These are phyloP conservation scores for Pichia sporocuriosa DNA, from an alignment of 805 yeast genomes.

Conservation along the genomic window DNA sequence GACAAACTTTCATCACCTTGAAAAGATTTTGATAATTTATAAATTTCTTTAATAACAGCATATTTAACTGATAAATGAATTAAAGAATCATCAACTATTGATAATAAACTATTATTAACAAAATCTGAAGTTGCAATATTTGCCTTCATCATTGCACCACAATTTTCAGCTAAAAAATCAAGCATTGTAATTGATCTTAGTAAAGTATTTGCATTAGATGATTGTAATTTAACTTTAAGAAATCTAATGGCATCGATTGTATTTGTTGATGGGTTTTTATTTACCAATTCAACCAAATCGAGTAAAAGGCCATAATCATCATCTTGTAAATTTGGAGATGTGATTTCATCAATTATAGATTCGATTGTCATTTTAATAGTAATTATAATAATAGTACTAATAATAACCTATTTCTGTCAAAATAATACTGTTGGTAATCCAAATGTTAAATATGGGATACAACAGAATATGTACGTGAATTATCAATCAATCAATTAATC, in stretches of 20 bases:
- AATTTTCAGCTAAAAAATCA: slow-evolving; percentile 64
- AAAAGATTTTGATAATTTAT: slow-evolving; percentile 60
- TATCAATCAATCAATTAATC: too few species aligned
- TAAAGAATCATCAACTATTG: slow-evolving; percentile 44
- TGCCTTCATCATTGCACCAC: slow-evolving; percentile 63
- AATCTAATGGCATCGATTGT: slow-evolving; percentile 40
- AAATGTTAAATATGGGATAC: too few species aligned
- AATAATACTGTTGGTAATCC: too few species aligned
- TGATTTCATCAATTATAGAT: slow-evolving; percentile 40
- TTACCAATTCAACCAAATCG: slow-evolving; percentile 61
- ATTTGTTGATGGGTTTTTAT: slow-evolving; percentile 52
- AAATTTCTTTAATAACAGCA: slow-evolving; percentile 58
- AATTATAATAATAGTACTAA: too few species aligned
- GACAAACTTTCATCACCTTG: slow-evolving; percentile 68
- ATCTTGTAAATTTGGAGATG: slow-evolving; percentile 52
- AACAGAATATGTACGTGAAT: too few species aligned
- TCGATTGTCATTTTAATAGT: slow-evolving; percentile 13
- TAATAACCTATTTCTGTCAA: too few species aligned
- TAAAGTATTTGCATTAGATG: slow-evolving; percentile 58
- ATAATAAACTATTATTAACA: slow-evolving; percentile 37
- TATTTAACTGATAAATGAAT: slow-evolving; percentile 65
- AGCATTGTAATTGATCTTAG: slow-evolving; percentile 50
- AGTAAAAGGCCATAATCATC: slow-evolving; percentile 66
- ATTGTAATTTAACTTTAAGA: slow-evolving; percentile 41
- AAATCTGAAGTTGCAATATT: slow-evolving; percentile 55